These are phyloP conservation scores for Podaxis sp. DNA, from an alignment of 768 basidiomycete species.

Conservation along the genomic window DNA sequence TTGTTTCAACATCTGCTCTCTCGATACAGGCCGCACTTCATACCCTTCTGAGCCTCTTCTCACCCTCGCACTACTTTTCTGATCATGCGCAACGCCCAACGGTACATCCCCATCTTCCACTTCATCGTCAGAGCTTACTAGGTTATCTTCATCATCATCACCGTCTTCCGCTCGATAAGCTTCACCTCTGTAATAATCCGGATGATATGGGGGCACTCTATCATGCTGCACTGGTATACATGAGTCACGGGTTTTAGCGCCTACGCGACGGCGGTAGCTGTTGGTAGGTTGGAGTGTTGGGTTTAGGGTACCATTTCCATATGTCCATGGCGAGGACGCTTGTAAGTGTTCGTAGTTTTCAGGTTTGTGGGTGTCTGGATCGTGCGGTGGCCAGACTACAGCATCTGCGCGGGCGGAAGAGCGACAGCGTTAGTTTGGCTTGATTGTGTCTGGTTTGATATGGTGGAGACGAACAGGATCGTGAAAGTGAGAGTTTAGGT, in stretches of 20 bases:
- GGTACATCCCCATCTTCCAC: constrained; percentile 18
- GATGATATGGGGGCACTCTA: constrained; percentile 71
- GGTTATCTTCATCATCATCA: constrained; percentile 31
- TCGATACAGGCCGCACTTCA: constrained; percentile 60
- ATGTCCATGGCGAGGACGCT: constrained; percentile 81
- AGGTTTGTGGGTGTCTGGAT: constrained; percentile 45
- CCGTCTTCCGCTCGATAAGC: constrained; percentile 26
- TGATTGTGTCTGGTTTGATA: constrained; percentile 2
- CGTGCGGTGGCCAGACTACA: constrained; percentile 71
- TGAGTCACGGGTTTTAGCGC: constrained; percentile 8
- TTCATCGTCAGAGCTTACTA: constrained; percentile 28
- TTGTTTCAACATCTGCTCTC: constrained; percentile 63
- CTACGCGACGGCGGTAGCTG: constrained; percentile 29
- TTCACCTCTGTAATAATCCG: constrained; percentile 53
- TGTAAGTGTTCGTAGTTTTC: constrained; percentile 44
- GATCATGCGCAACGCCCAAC: background rate
- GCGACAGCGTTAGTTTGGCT: constrained; percentile 7
- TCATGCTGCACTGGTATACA: constrained; percentile 14
- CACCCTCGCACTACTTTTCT: constrained; percentile 31
- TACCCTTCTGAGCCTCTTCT: constrained; percentile 83
- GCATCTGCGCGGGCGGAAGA: constrained; percentile 24
- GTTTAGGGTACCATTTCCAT: constrained; percentile 74
- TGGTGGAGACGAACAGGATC: constrained; percentile 10
- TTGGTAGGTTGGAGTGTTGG: constrained; percentile 72
- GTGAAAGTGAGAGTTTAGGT: constrained; percentile 2